These are phyloP conservation scores for Mycena latifolia DNA, from an alignment of 768 basidiomycete genomes.

Conservation along the genomic window DNA sequence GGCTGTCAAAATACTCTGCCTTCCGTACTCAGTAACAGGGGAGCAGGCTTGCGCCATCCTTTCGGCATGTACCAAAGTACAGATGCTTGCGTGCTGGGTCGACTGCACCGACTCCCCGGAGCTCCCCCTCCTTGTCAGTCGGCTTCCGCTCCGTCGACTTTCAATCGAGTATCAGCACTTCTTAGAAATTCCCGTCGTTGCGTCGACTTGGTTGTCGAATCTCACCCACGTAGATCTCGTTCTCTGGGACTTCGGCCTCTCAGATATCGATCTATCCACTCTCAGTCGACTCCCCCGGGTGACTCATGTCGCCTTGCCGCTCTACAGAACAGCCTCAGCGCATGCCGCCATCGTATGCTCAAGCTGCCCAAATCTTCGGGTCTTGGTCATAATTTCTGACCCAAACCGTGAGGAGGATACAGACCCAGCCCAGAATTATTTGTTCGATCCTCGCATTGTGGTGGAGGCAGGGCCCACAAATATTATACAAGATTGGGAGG, in stretches of 20 bases:
- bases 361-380: not conserved
- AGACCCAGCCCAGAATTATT: not conserved
- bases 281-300: constrained; percentile 15
- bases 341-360: not conserved
- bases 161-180: not conserved
- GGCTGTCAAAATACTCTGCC: not conserved
- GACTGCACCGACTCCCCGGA: not conserved
- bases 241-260: not conserved
- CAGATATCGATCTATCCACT: not conserved
- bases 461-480: not conserved
- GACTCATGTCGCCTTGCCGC: constrained; percentile 8
- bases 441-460: constrained; percentile 1
- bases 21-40: not conserved
- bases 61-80: constrained; percentile 10
- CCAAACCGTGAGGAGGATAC: too few species aligned
- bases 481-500: constrained; percentile 9
- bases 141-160: constrained; percentile 11
- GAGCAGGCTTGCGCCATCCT: constrained; percentile 1
- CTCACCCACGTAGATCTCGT: constrained; percentile 19
- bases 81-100: constrained; percentile 2
- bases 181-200: not conserved
- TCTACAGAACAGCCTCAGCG: not conserved
- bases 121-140: not conserved
- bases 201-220: not conserved
- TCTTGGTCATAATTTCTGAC: not conserved